phyloP scores from a whole-genome alignment of 805 yeast genomes.

The Ogataea thermomethanolica region DNA sequence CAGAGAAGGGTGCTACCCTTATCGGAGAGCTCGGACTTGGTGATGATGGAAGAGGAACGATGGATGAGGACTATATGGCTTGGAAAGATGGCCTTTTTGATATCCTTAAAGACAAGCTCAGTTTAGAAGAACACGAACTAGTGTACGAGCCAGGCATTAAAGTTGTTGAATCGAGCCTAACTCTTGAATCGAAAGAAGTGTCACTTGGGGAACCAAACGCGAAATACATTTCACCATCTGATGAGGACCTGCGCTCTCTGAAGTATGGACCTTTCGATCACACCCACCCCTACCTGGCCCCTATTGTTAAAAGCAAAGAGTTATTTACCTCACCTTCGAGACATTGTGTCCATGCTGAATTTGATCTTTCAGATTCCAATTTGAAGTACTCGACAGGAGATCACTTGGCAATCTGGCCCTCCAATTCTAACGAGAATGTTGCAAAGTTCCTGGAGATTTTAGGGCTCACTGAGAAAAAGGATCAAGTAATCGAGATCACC shows the following conservation, averaged over 20 bases:
- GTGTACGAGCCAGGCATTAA: conserved; percentile 68
- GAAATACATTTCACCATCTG: conserved; percentile 43
- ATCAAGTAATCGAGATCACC: conserved; percentile 58
- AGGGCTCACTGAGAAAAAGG: conserved; percentile 49
- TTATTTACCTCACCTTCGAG: conserved; percentile 63
- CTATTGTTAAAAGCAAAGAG: conserved; percentile 58
- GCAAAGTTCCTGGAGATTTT: conserved; percentile 62
- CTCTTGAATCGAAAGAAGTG: conserved; percentile 36
- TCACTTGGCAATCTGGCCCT: conserved; percentile 93
- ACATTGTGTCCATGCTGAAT: conserved; percentile 86
- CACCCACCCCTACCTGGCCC: conserved; percentile 79
- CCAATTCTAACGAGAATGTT: conserved; percentile 76
- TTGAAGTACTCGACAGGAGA: conserved; percentile 92
- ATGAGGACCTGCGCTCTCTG: conserved; percentile 28
- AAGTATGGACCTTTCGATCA: conserved; percentile 75
- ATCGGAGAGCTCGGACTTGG: conserved; percentile 85
- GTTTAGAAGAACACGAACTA: conserved; percentile 76
- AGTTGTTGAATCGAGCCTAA: conserved; percentile 37
- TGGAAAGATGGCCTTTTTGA: conserved; percentile 86
- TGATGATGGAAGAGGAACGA: conserved; percentile 91
- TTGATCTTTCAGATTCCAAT: conserved; percentile 72
- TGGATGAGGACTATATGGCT: conserved; percentile 90
- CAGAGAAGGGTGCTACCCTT: conserved; percentile 66
- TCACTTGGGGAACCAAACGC: conserved; percentile 81
- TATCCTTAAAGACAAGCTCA: conserved; percentile 56